Conservation (phyloP, 495 filamentous ascomycete genomes). For the Xanthoparmelia taractica region DNA sequence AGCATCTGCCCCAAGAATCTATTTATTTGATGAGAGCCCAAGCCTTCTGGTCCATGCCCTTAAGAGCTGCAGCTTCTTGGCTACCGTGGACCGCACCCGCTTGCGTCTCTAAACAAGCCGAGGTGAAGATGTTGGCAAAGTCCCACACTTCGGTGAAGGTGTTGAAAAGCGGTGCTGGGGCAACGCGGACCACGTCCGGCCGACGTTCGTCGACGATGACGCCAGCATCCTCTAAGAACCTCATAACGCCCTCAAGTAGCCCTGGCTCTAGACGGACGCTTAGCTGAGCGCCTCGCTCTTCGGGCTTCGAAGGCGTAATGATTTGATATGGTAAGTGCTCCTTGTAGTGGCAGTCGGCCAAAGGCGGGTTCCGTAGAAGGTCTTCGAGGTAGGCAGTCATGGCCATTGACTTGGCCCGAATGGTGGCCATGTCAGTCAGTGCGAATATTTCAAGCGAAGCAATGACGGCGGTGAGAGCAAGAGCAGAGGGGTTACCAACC, state of each 20-base stretch:
- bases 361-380: conserved; percentile 45
- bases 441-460: conserved; percentile 76
- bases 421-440: conserved; percentile 56
- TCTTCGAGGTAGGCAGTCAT: conserved; percentile 77
- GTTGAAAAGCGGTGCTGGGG: conserved; percentile 87
- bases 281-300: conserved; percentile 76
- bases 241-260: conserved; percentile 61
- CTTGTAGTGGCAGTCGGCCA: conserved; percentile 33
- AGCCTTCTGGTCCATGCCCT: conserved; percentile 17
- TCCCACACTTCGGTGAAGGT: conserved; percentile 68
- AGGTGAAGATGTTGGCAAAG: conserved; percentile 60
- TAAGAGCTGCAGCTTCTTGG: conserved; percentile 5
- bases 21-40: conserved; percentile 20
- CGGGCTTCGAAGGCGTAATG: conserved; percentile 69
- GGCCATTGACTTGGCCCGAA: conserved; percentile 66
- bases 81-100: background rate
- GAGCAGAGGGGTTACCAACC: conserved; percentile 52
- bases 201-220: conserved; percentile 83
- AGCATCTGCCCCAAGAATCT: background rate
- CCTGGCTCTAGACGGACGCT: conserved; percentile 62
- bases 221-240: conserved; percentile 56
- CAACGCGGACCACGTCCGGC: conserved; percentile 87
- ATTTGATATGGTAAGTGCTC: conserved; percentile 53
- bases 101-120: conserved; percentile 36
- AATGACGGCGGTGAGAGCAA: conserved; percentile 57